Percentiles rank a stretch among this genome's conserved stretches.
These are phyloP conservation scores for Mucor velutinosus DNA, from an alignment of 371 early-diverging fungal genomes.

Conservation along the genomic window DNA sequence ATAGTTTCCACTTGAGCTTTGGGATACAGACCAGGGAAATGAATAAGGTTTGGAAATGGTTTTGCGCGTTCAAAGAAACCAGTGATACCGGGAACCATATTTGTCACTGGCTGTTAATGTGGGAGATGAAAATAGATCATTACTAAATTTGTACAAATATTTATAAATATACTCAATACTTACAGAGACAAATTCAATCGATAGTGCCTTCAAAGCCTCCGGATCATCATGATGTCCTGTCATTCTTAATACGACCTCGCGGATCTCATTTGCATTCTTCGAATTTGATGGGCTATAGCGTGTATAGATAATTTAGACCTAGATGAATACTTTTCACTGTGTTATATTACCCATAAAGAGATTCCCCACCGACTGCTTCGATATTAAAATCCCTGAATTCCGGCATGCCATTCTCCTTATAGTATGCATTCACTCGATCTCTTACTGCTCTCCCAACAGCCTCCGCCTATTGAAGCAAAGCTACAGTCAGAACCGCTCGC, in stretches of 20 bases:
- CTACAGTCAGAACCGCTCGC: background rate
- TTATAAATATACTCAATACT: background rate
- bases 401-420: constrained; percentile 49
- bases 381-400: constrained; percentile 58
- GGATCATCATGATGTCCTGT: constrained; percentile 61
- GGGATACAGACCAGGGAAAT: constrained; percentile 60
- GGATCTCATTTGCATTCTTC: constrained; percentile 40
- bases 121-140: background rate
- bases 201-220: constrained; percentile 59
- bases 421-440: constrained; percentile 47
- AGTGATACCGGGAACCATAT: constrained; percentile 41
- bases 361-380: constrained; percentile 68
- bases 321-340: background rate
- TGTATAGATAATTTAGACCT: background rate
- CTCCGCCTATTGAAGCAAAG: constrained; percentile 21
- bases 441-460: constrained; percentile 66
- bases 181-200: constrained; percentile 66
- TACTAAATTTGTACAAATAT: background rate
- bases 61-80: constrained; percentile 45
- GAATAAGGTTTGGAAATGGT: constrained; percentile 49
- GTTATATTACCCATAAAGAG: constrained; percentile 58
- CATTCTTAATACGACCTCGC: constrained; percentile 68
- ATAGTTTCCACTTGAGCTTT: constrained; percentile 35
- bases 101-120: constrained; percentile 55
- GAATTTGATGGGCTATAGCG: constrained; percentile 35